Evolutionary conservation across 2,329 filamentous ascomycete species (phyloP).

Genomic region (Cordyceps javanica): DNA sequence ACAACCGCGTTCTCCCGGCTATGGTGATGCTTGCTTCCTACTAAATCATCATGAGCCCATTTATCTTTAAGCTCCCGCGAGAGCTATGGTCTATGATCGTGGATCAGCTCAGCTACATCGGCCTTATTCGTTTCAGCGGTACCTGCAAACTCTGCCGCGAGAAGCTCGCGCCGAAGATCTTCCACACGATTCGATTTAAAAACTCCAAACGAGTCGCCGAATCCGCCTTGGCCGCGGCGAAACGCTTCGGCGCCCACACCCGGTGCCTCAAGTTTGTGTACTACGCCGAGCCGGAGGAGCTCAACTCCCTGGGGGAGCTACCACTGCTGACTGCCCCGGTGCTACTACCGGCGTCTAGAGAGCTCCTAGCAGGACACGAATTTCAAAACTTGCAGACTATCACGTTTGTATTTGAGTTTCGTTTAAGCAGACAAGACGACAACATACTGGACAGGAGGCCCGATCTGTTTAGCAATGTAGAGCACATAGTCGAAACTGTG

Average conservation of each 20-base stretch:
- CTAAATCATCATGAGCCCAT: not conserved
- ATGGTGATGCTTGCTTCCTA: too few species aligned
- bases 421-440: accelerated
- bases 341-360: not conserved
- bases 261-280: not conserved
- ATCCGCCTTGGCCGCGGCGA: not conserved
- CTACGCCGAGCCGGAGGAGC: not conserved
- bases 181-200: not conserved
- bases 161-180: not conserved
- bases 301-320: not conserved
- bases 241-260: too few species aligned
- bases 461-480: not conserved
- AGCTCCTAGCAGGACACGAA: not conserved
- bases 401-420: not conserved
- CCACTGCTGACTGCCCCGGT: not conserved
- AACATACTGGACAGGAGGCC: not conserved
- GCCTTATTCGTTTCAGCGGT: not conserved
- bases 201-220: not conserved
- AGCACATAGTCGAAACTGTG: not conserved
- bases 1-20: too few species aligned
- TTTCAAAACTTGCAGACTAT: too few species aligned
- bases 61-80: not conserved
- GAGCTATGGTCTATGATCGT: not conserved
- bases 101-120: not conserved
- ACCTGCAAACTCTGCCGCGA: not conserved